Evolutionary conservation across 2,329 filamentous ascomycete genomes (phyloP).

Genomic region (Fusarium begoniae): DNA sequence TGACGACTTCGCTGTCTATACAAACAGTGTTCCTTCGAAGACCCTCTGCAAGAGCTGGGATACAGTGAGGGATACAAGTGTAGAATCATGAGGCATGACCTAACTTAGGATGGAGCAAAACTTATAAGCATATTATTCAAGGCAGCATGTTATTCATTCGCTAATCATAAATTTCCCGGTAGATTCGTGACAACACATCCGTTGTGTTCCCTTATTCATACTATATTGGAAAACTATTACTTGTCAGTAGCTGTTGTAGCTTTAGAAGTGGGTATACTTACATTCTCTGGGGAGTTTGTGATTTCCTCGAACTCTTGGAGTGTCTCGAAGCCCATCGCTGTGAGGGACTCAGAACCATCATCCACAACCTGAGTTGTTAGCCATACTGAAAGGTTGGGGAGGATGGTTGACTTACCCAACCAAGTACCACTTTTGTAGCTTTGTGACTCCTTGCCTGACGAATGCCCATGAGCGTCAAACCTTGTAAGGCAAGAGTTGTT

Average conservation of each 20-base stretch:
- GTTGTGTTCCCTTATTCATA: neutral
- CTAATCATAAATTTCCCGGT: neutral
- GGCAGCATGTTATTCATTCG: neutral
- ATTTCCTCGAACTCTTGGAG: constrained; percentile 86
- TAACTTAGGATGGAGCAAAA: neutral
- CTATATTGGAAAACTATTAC: constrained; percentile 20
- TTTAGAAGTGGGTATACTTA: constrained; percentile 37
- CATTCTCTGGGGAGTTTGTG: constrained; percentile 67
- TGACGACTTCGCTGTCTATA: neutral
- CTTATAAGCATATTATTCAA: neutral
- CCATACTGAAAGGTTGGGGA: neutral
- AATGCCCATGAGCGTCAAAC: constrained; percentile 81
- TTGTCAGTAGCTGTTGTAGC: neutral
- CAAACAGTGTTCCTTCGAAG: neutral
- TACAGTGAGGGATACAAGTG: no score
- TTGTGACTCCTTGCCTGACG: constrained; percentile 84
- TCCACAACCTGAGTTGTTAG: constrained; percentile 67
- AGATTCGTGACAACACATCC: neutral
- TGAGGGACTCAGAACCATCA: constrained; percentile 76
- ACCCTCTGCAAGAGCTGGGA: neutral
- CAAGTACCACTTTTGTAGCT: constrained; percentile 76
- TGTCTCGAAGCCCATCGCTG: constrained; percentile 82
- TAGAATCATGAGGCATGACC: neutral
- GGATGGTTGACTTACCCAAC: constrained; percentile 71
- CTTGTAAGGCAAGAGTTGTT: constrained; percentile 76